Evolutionary conservation across 2,329 filamentous ascomycete genomes (phyloP), one percentile per base, ranked within the genome.

Genomic region (Xylaria sp.): DNA sequence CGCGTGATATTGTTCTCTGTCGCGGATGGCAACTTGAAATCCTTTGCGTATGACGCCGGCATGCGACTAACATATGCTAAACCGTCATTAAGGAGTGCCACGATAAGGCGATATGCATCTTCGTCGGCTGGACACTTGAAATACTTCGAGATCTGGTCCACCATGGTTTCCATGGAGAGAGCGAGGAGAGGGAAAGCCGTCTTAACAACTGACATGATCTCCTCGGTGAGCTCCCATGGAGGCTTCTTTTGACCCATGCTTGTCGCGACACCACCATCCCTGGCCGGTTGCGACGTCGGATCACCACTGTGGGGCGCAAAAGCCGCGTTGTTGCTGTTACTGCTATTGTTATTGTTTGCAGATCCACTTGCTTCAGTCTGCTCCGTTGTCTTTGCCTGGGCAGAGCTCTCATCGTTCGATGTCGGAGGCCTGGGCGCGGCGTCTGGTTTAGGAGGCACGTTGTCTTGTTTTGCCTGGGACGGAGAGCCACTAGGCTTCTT

Each of bases 101-200:
- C 93, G 66, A 99, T 99, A 13, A 99, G 81, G 54, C 94, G 85
- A 75, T 97, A 97, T 1, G 94, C 95, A 77, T 99, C 94, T 73
- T 99, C 94, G 69, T 99, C 94, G 0, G 93, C 93, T 11, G 93
- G 93, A 69, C 94, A 97, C 77, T 99, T 99, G 83, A 99, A 99
- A 76, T 97, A 89, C 80, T 97, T 97, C 74, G 94, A 90, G 60
- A 99, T 96, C 75, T 97, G 93, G 72, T 99, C 94, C 35, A 97
- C 92, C 92, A 97, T 99, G 0, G 93, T 96, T 77, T 99, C 94
- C 94, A 99, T 97, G 0, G 93, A 97, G 49, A 97, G 79, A 8
- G 95, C 94, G 67, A 99, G 83, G 16, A 99, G 82, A 23, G 94
- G 94, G 80, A 97, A 99, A 0, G 93, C 92, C 5, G 94, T 97